phyloP scores from a whole-genome alignment of 225 moss, liverwort and hornwort genomes.

The Pseudisothecium myosuroides region DNA sequence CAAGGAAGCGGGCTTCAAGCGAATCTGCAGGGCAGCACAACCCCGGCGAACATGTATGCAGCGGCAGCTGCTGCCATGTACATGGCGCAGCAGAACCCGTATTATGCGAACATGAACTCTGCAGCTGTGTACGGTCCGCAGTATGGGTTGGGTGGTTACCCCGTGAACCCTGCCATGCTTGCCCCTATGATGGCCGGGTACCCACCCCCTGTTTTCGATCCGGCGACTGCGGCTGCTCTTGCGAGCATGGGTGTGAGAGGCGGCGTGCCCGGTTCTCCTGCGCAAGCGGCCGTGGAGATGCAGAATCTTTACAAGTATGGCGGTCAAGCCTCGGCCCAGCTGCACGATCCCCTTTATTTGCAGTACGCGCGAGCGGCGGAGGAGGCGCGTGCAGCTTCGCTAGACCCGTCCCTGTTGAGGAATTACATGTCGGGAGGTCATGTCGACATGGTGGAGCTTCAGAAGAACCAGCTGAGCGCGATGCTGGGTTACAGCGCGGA shows the following conservation, averaged over 20 bases:
- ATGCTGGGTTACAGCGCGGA: constrained; percentile 81
- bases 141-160: constrained; percentile 79
- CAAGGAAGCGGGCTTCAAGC: constrained; percentile 45
- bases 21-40: constrained; percentile 42
- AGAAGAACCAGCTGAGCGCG: constrained; percentile 76
- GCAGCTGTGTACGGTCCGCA: constrained; percentile 70
- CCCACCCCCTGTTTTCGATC: constrained; percentile 57
- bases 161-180: constrained; percentile 71
- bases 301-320: constrained; percentile 85
- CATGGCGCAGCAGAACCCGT: constrained; percentile 83
- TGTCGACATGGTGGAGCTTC: constrained; percentile 83
- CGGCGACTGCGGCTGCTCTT: constrained; percentile 79
- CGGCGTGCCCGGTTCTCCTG: constrained; percentile 66
- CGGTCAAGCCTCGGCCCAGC: constrained; percentile 45
- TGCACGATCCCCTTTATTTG: constrained; percentile 69
- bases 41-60: constrained; percentile 66
- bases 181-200: constrained; percentile 85
- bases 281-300: constrained; percentile 60
- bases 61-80: constrained; percentile 90
- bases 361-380: constrained; percentile 76
- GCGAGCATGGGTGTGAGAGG: constrained; percentile 80
- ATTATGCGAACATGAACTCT: constrained; percentile 68
- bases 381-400: constrained; percentile 62
- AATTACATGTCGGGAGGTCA: constrained; percentile 60
- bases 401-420: constrained; percentile 66